Evolutionary conservation across 768 basidiomycete species (phyloP), one percentile per base, ranked within the genome.

Genomic region (Mycena albidolilacea): DNA sequence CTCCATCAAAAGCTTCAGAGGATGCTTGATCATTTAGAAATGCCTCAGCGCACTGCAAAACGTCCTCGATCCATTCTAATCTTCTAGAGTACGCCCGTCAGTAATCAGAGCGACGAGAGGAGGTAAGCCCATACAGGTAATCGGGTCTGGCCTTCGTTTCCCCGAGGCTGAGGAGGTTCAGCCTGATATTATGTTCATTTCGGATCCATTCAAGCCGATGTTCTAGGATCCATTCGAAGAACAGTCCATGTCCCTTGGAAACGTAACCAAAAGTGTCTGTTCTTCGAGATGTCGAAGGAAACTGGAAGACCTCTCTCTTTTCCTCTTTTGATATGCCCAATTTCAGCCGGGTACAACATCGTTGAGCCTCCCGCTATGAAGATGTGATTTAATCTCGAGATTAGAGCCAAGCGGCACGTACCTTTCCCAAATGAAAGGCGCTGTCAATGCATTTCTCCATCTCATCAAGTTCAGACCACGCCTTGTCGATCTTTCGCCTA

Each of bases 31-130:
- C 46, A 7, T 7, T 48, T 19, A 15, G 46, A 11, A 11, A 48
- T 12, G 12, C 14, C 5, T 48, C 14, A 15, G 48, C 63, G 30
- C 63, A 64, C 37, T 6, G 43, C 4, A 52, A 9, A 19, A 64
- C 48, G 19, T 52, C 63, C n/a, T 50, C 43, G 35, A 64, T 39
- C 63, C 63, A 64, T 1, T 64, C 30, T 30, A 30, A 30, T 30
- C 30, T 30, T 30, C 30, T 30, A 30, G 30, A 30, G 30, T 30
- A 30, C 30, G 30, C 30, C 30, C 30, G 30, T 30, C 1, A 30
- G 30, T 30, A 30, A 30, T 30, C 30, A 30, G 30, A 30, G 30
- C 30, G 30, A 30, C 30, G 30, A 30, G 30, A 30, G 30, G 30
- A 30, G 30, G 30, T 30, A 4, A 30, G 3, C 30, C 30, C 30